Conservation (phyloP, 2,329 filamentous ascomycete species). For the Trichoderma sp. region DNA sequence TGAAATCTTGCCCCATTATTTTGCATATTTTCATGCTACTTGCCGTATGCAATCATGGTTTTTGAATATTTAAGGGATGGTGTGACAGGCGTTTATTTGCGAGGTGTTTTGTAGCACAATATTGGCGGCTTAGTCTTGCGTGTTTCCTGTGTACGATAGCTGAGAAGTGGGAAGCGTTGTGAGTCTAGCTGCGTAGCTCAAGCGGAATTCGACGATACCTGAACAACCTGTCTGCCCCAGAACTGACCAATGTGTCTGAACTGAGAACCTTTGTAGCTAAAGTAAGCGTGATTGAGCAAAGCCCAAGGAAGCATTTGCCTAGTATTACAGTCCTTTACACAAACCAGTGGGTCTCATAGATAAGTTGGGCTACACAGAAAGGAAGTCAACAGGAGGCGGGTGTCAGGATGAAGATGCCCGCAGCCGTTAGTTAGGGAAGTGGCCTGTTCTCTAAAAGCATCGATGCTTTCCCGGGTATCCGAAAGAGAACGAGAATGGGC, state of each 20-base stretch:
- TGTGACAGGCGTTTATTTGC: conserved; percentile 2
- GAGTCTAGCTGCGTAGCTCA: background rate
- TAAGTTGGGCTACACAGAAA: background rate
- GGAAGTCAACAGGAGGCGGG: background rate
- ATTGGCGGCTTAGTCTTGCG: background rate
- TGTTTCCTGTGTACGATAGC: background rate
- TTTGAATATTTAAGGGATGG: background rate
- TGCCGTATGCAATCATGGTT: background rate
- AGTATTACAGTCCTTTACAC: background rate
- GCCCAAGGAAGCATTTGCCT: background rate
- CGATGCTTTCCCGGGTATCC: background rate
- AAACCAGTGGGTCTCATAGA: background rate
- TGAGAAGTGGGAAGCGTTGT: background rate
- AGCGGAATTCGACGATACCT: background rate
- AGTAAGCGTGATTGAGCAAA: background rate
- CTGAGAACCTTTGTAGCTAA: background rate
- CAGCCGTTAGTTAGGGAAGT: background rate
- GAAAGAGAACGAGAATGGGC: background rate
- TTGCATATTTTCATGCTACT: background rate
- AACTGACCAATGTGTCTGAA: background rate
- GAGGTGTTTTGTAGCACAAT: background rate
- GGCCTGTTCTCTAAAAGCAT: background rate
- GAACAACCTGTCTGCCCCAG: background rate
- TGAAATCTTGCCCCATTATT: background rate
- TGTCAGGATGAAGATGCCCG: background rate